phyloP scores from a whole-genome alignment of 2,329 filamentous ascomycete species.

The Colletotrichum falcatum region DNA sequence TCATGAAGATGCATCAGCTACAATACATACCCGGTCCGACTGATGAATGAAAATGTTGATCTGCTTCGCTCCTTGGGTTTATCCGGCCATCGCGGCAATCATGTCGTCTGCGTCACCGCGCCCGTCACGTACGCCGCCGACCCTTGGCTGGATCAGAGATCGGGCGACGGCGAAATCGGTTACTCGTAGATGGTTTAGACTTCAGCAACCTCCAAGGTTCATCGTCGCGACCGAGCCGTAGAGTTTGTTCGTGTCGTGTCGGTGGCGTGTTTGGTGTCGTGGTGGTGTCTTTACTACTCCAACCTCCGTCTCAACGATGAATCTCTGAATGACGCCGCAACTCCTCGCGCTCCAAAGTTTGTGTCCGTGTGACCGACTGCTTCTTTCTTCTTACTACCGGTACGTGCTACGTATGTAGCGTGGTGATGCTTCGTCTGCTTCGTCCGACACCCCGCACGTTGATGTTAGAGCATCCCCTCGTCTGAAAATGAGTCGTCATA shows the following conservation, averaged over 20 bases:
- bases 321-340: background rate
- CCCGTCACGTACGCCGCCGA: background rate
- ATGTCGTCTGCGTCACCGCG: slow-evolving; percentile 13
- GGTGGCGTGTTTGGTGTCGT: background rate
- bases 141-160: slow-evolving; percentile 12
- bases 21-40: slow-evolving; percentile 17
- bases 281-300: background rate
- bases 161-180: slow-evolving; percentile 1
- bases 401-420: no score
- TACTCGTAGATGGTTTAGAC: slow-evolving; percentile 18
- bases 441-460: background rate
- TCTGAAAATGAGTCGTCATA: slow-evolving; percentile 12
- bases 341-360: background rate
- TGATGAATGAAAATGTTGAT: slow-evolving; percentile 10
- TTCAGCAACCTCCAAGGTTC: slow-evolving; percentile 9
- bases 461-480: background rate
- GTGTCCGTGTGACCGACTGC: background rate
- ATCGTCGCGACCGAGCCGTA: slow-evolving; percentile 17
- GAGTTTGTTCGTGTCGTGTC: slow-evolving; percentile 20
- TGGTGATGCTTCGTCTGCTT: background rate
- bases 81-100: background rate
- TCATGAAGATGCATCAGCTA: background rate
- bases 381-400: slow-evolving; percentile 1
- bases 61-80: background rate
- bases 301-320: slow-evolving; percentile 4